These are phyloP conservation scores for Agrostemma githago DNA, from an alignment of 148 eudicot genomes.

Conservation along the genomic window DNA sequence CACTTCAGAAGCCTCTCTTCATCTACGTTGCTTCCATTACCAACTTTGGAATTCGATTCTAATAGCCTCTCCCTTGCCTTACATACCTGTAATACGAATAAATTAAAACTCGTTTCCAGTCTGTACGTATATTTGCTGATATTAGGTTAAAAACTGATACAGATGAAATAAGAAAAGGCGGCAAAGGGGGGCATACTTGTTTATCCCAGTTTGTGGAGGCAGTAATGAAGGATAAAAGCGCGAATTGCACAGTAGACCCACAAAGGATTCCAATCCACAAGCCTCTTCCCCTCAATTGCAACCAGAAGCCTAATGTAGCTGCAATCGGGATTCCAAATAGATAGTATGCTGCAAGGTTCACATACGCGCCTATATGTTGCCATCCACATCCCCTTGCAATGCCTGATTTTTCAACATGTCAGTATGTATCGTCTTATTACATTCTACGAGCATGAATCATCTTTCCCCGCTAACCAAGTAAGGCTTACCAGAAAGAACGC, in stretches of 20 bases:
- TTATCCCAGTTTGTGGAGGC: slow-evolving; percentile 56
- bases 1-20: slow-evolving; percentile 16
- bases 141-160: no score
- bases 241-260: slow-evolving; percentile 51
- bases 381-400: slow-evolving; percentile 91
- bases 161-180: neutral
- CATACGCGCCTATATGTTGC: slow-evolving; percentile 84
- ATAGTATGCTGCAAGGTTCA: slow-evolving; percentile 74
- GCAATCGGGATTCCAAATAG: slow-evolving; percentile 72
- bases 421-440: neutral
- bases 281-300: slow-evolving; percentile 58
- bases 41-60: slow-evolving; percentile 22
- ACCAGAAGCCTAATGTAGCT: slow-evolving; percentile 56
- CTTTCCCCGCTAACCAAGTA: neutral
- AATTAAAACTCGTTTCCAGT: no score
- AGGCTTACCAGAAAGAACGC: slow-evolving; percentile 54
- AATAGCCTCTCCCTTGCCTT: slow-evolving; percentile 59
- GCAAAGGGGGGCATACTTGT: slow-evolving; percentile 33
- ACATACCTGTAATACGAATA: slow-evolving; percentile 35
- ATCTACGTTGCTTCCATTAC: slow-evolving; percentile 6
- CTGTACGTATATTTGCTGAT: neutral
- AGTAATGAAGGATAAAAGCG: slow-evolving; percentile 43
- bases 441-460: neutral
- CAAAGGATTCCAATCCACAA: slow-evolving; percentile 76
- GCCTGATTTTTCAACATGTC: slow-evolving; percentile 33